phyloP scores from a whole-genome alignment of 2,329 filamentous ascomycete species.

The Cladosporium cucumerinum region DNA sequence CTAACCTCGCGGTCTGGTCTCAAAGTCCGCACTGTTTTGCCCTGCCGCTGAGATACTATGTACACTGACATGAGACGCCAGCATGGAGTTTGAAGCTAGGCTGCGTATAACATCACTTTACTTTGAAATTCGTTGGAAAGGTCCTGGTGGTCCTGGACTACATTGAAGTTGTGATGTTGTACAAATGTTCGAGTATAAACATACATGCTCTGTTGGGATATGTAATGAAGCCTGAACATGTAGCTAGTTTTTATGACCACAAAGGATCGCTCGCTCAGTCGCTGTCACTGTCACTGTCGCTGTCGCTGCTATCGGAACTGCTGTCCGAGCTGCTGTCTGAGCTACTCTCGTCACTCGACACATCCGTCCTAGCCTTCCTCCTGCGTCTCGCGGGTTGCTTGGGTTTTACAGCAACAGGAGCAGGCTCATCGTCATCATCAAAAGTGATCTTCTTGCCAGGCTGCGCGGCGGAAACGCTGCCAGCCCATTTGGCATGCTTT shows the following conservation, averaged over 20 bases:
- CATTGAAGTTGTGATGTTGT: background rate
- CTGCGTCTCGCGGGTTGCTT: slow-evolving; percentile 17
- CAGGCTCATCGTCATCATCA: background rate
- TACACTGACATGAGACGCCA: too few species aligned
- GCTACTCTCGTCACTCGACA: slow-evolving; percentile 27
- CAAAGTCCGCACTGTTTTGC: too few species aligned
- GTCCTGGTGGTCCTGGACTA: background rate
- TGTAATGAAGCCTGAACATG: background rate
- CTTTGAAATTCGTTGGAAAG: too few species aligned
- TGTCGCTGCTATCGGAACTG: background rate
- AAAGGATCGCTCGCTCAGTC: background rate
- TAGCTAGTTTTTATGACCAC: background rate
- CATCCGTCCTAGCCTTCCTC: slow-evolving; percentile 34
- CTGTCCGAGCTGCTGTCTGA: slow-evolving; percentile 16
- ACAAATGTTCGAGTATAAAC: background rate
- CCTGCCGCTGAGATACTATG: too few species aligned
- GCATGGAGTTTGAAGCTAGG: too few species aligned
- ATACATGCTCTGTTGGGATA: background rate
- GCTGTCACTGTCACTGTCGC: slow-evolving; percentile 20
- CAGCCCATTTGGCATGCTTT: background rate
- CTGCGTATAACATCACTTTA: too few species aligned
- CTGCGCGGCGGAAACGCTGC: background rate
- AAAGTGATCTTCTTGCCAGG: slow-evolving; percentile 8
- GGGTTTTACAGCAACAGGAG: slow-evolving; percentile 6
- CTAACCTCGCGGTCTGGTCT: too few species aligned